These are phyloP conservation scores for Peziza echinospora DNA, from an alignment of 495 filamentous ascomycete species.

Conservation along the genomic window DNA sequence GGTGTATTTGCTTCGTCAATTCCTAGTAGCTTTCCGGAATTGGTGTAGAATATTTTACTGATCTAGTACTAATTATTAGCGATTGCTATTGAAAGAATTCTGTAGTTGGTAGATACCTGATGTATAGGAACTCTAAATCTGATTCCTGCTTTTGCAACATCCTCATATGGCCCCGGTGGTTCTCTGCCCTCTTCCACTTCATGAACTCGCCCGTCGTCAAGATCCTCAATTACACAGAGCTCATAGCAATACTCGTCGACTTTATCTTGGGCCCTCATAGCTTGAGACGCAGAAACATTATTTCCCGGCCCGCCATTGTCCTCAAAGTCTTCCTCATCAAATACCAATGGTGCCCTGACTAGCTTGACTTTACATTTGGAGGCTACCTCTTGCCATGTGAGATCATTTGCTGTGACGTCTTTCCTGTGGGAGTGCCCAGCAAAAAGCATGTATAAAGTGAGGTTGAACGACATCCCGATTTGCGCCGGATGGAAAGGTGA, in stretches of 20 bases:
- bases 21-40: slow-evolving; percentile 83
- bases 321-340: slow-evolving; percentile 18
- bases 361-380: slow-evolving; percentile 81
- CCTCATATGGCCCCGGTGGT: slow-evolving; percentile 45
- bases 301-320: too few species aligned
- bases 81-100: not conserved
- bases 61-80: slow-evolving; percentile 30
- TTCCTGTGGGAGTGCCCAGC: slow-evolving; percentile 48
- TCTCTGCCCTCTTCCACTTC: slow-evolving; percentile 45
- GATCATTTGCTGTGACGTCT: slow-evolving; percentile 33
- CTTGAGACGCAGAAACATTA: not conserved
- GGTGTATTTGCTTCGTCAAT: slow-evolving; percentile 71
- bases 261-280: slow-evolving; percentile 28
- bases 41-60: slow-evolving; percentile 92
- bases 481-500: slow-evolving; percentile 45
- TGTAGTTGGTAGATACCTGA: not conserved
- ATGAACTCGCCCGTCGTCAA: slow-evolving; percentile 80
- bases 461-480: slow-evolving; percentile 66
- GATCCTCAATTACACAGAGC: slow-evolving; percentile 71
- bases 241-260: slow-evolving; percentile 70
- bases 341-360: slow-evolving; percentile 19
- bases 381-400: slow-evolving; percentile 93
- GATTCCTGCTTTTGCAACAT: slow-evolving; percentile 51
- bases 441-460: slow-evolving; percentile 96
- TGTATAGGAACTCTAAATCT: slow-evolving; percentile 70